A percentile compares a stretch with the other conserved stretches of the same genome.
Conservation (phyloP, 2,329 filamentous ascomycete species). For the Diaporthe ilicicola region DNA sequence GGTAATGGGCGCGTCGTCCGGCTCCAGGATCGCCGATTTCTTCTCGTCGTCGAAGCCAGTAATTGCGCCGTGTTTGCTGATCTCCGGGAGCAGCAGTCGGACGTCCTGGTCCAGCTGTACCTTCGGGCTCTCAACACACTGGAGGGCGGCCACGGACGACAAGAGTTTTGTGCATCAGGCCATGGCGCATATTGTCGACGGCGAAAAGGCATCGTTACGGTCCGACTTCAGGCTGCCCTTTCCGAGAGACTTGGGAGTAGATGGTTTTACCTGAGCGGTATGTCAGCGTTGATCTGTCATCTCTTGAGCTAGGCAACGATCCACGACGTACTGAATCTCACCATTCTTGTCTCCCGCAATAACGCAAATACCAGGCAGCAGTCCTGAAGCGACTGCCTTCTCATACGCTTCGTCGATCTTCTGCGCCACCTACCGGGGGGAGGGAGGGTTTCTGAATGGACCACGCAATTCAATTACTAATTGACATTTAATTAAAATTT, state of each 20-base stretch:
- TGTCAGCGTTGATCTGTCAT: conserved; percentile 4
- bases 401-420: conserved; percentile 34
- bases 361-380: conserved; percentile 36
- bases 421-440: too few relatives aligned
- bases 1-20: conserved; percentile 48
- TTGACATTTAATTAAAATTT: too few relatives aligned
- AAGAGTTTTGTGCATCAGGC: conserved; percentile 53
- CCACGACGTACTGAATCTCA: background rate
- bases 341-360: conserved; percentile 37
- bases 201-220: conserved; percentile 36
- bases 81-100: conserved; percentile 50
- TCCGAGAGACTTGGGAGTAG: conserved; percentile 39
- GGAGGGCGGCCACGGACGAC: conserved; percentile 47
- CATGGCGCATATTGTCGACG: conserved; percentile 36
- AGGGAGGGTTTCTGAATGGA: too few relatives aligned
- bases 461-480: too few relatives aligned
- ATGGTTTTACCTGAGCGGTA: conserved; percentile 35
- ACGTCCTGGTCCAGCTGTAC: conserved; percentile 49
- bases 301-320: too few relatives aligned
- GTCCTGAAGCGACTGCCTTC: conserved; percentile 35
- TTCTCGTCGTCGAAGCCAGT: conserved; percentile 47
- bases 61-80: conserved; percentile 53
- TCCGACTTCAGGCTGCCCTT: conserved; percentile 36
- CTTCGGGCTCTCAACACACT: conserved; percentile 47
- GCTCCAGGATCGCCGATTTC: conserved; percentile 42